Percentiles rank a stretch among this genome's conserved stretches.
Evolutionary conservation across 768 basidiomycete species (phyloP).

Genomic region (Tulasnella calospora): DNA sequence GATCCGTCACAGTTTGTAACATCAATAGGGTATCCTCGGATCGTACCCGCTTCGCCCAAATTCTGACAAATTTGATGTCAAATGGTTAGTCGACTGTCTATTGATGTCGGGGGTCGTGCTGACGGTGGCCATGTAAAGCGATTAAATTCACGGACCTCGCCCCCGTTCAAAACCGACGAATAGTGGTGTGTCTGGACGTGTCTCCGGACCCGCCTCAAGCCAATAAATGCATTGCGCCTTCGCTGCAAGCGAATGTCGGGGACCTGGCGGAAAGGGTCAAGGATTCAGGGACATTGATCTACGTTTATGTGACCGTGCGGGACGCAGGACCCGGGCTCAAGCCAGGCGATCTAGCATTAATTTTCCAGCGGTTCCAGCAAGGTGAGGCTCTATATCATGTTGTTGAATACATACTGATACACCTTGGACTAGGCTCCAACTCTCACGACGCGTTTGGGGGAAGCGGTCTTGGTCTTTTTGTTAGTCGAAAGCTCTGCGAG

Average conservation of each 20-base stretch:
- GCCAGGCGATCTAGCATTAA: slow-evolving; percentile 37
- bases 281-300: slow-evolving; percentile 29
- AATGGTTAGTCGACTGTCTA: slow-evolving; percentile 33
- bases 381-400: slow-evolving; percentile 32
- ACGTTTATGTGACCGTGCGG: slow-evolving; percentile 38
- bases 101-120: slow-evolving; percentile 33
- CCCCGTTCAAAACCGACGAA: slow-evolving; percentile 31
- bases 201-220: slow-evolving; percentile 34
- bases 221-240: slow-evolving; percentile 34
- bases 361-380: slow-evolving; percentile 42
- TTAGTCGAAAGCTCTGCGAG: slow-evolving; percentile 36
- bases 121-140: slow-evolving; percentile 38
- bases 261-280: slow-evolving; percentile 6
- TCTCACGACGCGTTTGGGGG: slow-evolving; percentile 33
- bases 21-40: slow-evolving; percentile 37
- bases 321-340: slow-evolving; percentile 42
- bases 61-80: slow-evolving; percentile 30
- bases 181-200: slow-evolving; percentile 36
- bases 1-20: slow-evolving; percentile 33
- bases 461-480: slow-evolving; percentile 40
- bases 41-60: slow-evolving; percentile 40
- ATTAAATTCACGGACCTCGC: slow-evolving; percentile 37
- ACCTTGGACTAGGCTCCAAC: slow-evolving; percentile 26
- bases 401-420: slow-evolving; percentile 25
- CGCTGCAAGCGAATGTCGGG: not conserved